These are phyloP conservation scores for Rhododendron vialii DNA, from an alignment of 148 eudicot genomes.

Conservation along the genomic window DNA sequence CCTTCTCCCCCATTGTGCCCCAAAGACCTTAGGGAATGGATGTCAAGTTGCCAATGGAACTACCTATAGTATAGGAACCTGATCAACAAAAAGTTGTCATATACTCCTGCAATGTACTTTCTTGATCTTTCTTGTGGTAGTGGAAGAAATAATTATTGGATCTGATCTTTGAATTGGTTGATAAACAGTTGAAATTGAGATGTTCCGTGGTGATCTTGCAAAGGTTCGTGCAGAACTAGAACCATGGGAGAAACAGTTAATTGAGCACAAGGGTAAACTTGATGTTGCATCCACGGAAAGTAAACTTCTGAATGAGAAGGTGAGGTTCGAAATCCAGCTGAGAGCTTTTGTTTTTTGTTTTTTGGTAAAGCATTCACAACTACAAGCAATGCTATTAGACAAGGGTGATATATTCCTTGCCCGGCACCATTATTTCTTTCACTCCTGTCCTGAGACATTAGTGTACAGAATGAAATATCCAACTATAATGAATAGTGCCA, in stretches of 20 bases:
- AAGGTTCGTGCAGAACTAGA: slow-evolving; percentile 80
- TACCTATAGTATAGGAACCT: neutral
- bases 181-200: slow-evolving; percentile 78
- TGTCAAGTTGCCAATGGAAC: neutral
- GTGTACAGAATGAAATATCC: neutral
- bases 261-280: slow-evolving; percentile 88
- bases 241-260: slow-evolving; percentile 93
- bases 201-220: slow-evolving; percentile 55
- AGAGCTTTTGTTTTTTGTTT: neutral
- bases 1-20: neutral
- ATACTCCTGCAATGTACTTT: neutral
- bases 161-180: slow-evolving; percentile 7
- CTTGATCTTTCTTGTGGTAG: neutral
- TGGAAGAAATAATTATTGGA: neutral
- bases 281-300: slow-evolving; percentile 80
- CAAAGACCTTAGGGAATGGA: neutral
- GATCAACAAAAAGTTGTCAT: neutral
- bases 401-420: neutral
- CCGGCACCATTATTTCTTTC: neutral
- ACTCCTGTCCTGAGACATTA: neutral
- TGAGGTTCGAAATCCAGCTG: slow-evolving; percentile 17
- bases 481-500: neutral
- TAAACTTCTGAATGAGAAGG: slow-evolving; percentile 84
- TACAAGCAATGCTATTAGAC: neutral
- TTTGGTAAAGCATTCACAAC: neutral